phyloP scores from a whole-genome alignment of 371 early-diverging fungal genomes.

The Haplosporangium sp. region DNA sequence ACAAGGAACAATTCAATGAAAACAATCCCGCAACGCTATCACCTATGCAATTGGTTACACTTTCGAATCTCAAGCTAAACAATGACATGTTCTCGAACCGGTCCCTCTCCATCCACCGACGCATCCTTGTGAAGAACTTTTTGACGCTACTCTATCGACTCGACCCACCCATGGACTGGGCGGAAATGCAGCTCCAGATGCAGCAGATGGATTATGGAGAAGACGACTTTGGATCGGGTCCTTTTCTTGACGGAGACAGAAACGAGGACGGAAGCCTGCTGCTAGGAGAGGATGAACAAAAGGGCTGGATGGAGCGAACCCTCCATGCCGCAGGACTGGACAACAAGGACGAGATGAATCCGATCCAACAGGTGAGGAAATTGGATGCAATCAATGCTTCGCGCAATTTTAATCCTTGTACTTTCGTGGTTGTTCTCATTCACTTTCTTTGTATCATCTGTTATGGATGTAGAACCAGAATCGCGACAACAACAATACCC shows the following conservation, averaged over 20 bases:
- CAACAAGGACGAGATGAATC: conserved; percentile 16
- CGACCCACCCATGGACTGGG: conserved; percentile 26
- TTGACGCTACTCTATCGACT: conserved; percentile 28
- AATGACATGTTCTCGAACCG: conserved; percentile 38
- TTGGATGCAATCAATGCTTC: not conserved
- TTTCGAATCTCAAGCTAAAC: conserved; percentile 37
- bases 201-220: conserved; percentile 7
- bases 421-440: too few relatives aligned
- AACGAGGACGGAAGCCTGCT: conserved; percentile 11
- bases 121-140: conserved; percentile 43
- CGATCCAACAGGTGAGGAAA: not conserved
- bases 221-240: not conserved
- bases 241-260: not conserved
- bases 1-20: not conserved
- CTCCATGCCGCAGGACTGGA: conserved; percentile 37
- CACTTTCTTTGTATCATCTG: too few relatives aligned
- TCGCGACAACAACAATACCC: not conserved
- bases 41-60: conserved; percentile 21
- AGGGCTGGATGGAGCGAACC: conserved; percentile 51
- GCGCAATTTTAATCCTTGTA: not conserved
- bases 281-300: conserved; percentile 36
- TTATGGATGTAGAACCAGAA: not conserved
- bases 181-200: conserved; percentile 16
- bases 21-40: conserved; percentile 3
- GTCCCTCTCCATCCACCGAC: conserved; percentile 37